These are phyloP conservation scores for Meredithiella fracta DNA, from an alignment of 2,329 filamentous ascomycete species.

Conservation along the genomic window DNA sequence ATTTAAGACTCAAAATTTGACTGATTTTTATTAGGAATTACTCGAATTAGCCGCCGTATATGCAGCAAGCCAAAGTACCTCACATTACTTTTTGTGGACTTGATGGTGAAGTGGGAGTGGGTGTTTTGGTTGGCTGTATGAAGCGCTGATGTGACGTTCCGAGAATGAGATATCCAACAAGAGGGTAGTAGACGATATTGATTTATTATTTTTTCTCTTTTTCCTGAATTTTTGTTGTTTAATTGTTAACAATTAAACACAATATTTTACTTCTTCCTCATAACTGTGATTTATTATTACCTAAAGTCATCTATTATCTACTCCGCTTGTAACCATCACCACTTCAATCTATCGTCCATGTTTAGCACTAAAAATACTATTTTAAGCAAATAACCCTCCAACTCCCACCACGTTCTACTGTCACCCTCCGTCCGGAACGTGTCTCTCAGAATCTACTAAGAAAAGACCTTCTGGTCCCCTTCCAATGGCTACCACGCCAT, in stretches of 20 bases:
- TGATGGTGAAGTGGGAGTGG: not conserved
- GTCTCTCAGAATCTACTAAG: not conserved
- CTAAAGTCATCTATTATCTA: not conserved
- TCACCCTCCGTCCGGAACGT: not conserved
- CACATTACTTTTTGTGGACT: too few species aligned
- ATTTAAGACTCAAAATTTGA: too few species aligned
- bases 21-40: too few species aligned
- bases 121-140: not conserved
- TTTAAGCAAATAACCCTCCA: not conserved
- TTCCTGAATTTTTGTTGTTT: too few species aligned
- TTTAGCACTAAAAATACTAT: not conserved
- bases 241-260: too few species aligned
- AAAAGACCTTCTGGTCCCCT: too few species aligned
- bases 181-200: not conserved
- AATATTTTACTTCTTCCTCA: too few species aligned
- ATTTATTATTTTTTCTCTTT: too few species aligned
- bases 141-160: slow-evolving; percentile 2
- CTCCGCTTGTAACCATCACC: not conserved
- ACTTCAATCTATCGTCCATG: not conserved
- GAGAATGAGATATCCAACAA: not conserved
- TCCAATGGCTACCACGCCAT: not conserved
- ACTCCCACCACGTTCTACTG: too few species aligned
- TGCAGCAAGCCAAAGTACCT: too few species aligned
- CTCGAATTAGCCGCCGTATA: too few species aligned
- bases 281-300: not conserved